Percentiles rank a stretch among this genome's conserved stretches.
phyloP scores from a whole-genome alignment of 768 basidiomycete genomes.

The Boletus sp. region DNA sequence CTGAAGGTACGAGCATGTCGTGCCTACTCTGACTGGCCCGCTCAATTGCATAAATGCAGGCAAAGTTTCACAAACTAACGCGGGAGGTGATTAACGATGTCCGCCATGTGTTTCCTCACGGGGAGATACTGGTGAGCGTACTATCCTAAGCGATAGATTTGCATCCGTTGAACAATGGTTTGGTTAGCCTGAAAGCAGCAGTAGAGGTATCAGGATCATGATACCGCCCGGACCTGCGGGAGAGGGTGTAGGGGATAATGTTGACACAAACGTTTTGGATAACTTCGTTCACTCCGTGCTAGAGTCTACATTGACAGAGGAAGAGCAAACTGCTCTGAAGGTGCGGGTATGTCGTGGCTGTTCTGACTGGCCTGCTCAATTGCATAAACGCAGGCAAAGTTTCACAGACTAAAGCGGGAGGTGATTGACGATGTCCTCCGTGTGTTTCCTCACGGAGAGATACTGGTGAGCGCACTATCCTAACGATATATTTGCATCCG shows the following conservation, averaged over 20 bases:
- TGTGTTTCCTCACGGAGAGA: conserved; percentile 29
- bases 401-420: conserved; percentile 28
- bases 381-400: conserved; percentile 20
- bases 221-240: conserved; percentile 17
- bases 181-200: conserved; percentile 24
- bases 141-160: background rate
- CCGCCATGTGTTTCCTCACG: conserved; percentile 27
- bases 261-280: conserved; percentile 28
- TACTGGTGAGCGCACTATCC: conserved; percentile 18
- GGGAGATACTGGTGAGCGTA: conserved; percentile 26
- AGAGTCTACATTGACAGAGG: conserved; percentile 18
- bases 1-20: conserved; percentile 17
- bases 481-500: too few species aligned
- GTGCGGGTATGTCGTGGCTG: background rate
- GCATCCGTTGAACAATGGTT: background rate
- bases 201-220: conserved; percentile 21
- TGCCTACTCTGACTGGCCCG: background rate
- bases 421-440: conserved; percentile 28
- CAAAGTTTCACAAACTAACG: conserved; percentile 31
- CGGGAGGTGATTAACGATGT: conserved; percentile 30
- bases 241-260: background rate
- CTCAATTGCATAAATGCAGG: conserved; percentile 7
- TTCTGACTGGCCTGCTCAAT: background rate
- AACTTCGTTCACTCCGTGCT: conserved; percentile 25
- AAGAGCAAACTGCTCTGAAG: conserved; percentile 27